phyloP scores from a whole-genome alignment of 805 yeast genomes.

The Candida golubevii region DNA sequence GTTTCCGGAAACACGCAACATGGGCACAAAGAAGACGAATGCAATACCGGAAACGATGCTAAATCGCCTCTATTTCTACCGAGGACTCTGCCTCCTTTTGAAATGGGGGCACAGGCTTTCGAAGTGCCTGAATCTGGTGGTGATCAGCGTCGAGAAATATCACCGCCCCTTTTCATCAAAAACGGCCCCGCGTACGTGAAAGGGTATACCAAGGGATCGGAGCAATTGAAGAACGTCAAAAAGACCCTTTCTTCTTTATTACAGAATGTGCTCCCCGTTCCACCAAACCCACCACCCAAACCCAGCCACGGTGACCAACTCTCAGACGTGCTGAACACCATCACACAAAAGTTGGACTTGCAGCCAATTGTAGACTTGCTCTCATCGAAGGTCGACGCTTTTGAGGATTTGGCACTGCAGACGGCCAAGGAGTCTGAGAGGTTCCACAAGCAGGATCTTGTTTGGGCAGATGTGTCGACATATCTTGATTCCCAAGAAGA shows the following conservation, averaged over 20 bases:
- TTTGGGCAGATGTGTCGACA: constrained; percentile 27
- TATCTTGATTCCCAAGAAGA: constrained; percentile 25
- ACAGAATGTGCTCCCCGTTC: constrained; percentile 1
- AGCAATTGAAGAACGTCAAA: constrained; percentile 24
- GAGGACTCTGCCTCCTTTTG: not conserved
- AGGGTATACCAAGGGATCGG: constrained; percentile 33
- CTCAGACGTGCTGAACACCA: constrained; percentile 34
- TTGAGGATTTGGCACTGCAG: constrained; percentile 20
- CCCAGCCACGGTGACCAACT: constrained; percentile 8
- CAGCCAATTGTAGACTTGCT: constrained; percentile 31
- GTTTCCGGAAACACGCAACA: not conserved
- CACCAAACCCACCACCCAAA: not conserved
- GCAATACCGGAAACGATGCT: not conserved
- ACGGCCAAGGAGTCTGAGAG: constrained; percentile 25
- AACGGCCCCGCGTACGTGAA: constrained; percentile 26
- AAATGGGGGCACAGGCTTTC: constrained; percentile 13
- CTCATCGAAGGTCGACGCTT: constrained; percentile 26
- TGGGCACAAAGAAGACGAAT: not conserved
- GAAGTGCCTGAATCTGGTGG: constrained; percentile 10
- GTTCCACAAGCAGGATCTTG: constrained; percentile 24
- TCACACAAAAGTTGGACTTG: constrained; percentile 29
- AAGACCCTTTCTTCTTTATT: constrained; percentile 7
- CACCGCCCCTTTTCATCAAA: not conserved
- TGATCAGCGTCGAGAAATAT: constrained; percentile 10
- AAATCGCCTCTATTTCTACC: not conserved